Base-by-base conservation (phyloP, 352 stramenopile genomes). In the Phytophthora gonapodyides region DNA sequence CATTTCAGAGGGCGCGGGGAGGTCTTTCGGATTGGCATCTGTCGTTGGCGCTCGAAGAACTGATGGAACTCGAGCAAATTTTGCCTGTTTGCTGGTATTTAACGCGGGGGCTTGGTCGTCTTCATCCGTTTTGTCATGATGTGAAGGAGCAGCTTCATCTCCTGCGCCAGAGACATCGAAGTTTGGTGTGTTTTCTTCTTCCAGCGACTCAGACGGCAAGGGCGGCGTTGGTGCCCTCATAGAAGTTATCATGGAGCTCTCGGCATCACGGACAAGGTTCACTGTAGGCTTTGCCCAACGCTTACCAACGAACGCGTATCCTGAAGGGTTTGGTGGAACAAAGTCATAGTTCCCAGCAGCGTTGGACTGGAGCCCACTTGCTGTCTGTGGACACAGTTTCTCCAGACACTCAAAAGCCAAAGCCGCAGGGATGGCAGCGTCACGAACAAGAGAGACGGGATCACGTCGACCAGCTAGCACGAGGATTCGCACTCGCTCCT, bases 401-500 rank as follows among this genome's bases (percentile, higher is more conserved):
- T 73, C 65, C 5, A 85, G 37, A 31, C 52, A 69, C 38, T 82
- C 69, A 58, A 87, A 84, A 10, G 71, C 56, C 15, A 73, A 61
- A 13, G 50, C 64, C 6, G 76, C 67, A 13, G 61, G 61, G n/a
- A 76, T 73, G 0, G 78, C 74, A 24, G 75, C 80, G 44, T 88
- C 76, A 5, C 81, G 71, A 46, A 90, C 78, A 10, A 71, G 61
- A 7, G 76, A 89, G 1, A 82, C 69, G 4, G 78, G 68, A 55
- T 88, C 78, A 13, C 85, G 80, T 6, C 80, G 76, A 1, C 64
- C 74, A 16, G 76, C 65, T 15, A 80, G 16, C 0, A 88, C 76
- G 11, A 89, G 64, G 15, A 48, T 33, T 33, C 72, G 65, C 19
- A 86, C 55, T 30, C 70, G 69, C 19, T 83, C 78, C 46, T 85